Evolutionary conservation across 768 basidiomycete genomes (phyloP), one percentile per base, ranked within the genome.

Genomic region (Boletus coccyginus): DNA sequence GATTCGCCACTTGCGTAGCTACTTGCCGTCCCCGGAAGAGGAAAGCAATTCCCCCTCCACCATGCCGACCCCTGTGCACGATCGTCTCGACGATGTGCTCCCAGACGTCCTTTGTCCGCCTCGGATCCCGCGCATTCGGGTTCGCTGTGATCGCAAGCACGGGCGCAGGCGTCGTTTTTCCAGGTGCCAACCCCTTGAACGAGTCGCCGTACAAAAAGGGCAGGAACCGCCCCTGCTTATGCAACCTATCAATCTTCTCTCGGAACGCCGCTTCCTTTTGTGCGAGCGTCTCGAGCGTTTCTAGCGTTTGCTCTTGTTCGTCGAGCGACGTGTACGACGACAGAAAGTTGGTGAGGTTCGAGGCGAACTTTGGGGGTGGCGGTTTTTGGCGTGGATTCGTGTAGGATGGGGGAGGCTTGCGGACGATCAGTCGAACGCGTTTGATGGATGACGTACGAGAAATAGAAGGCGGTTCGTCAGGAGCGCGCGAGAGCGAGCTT

Each of bases 371-470:
- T 0, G 85, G 73, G 0, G 73, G 71, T 0, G 80, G 76, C 1
- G 90, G 87, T 12, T 76, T 76, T 65, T 97, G 94, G 13, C 66
- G 67, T 0, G 88, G 92, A 68, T 87, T 81, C 13, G 91, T 82
- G 42, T 84, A 74, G 2, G 74, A 66, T 3, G 83, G 83, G 1
- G 80, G 78, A 8, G 89, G 90, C 13, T 75, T 75, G 39, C 86
- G 81, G 14, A 92, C 86, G 46, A 90, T 79, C 54, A 88, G 75
- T 7, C 70, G 82, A 46, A 91, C 77, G 50, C 90, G 83, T 66
- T 81, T 85, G 55, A 90, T 78, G 32, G 66, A 66, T 0, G 67
- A 57, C 21, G 58, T 58, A 29, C 58, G 62, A 3, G 65, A 51
- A 10, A 65, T n/a, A 5, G 50, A 52, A 1, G 53, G 56, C 0